Base-by-base conservation (phyloP, 495 filamentous ascomycete genomes). In the Hypoxylon subgilvum region DNA sequence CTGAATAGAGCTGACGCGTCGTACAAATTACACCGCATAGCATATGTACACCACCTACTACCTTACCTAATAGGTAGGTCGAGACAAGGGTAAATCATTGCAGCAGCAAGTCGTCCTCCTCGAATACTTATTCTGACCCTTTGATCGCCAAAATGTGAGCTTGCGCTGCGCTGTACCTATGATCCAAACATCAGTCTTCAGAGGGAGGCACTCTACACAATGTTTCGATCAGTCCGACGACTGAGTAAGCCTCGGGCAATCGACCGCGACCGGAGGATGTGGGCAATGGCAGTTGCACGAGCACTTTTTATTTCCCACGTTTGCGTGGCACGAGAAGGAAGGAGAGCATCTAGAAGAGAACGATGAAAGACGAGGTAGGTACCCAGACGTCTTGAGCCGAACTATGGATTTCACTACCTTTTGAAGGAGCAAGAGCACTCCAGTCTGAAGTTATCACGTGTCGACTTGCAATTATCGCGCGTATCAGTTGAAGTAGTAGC, bases 61-160 rank as follows among this genome's bases (percentile, higher is more conserved):
- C 58, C 58, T 62, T 55, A 62, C 58, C 32, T 56, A 36, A 25
- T 0, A 43, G 59, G 52, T 53, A 57, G 34, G 52, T 56, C 54
- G 32, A 28, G 51, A 17, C n/a, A 21, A 6, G 21, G 27, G n/a
- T 47, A 28, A 13, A 61, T 42, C 43, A 55, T 17, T 35, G 4
- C 43, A 19, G 30, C 32, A 38, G 22, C 3, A 16, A 2, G 4
- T 16, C 13, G 22, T 13, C 14, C n/a, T 22, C 12, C 45, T 40
- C 31, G 21, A 51, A 13, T 25, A 23, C 7, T 36, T 19, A 31
- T 25, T 44, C 31, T 34, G 10, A 31, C 28, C 28, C 32, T 42
- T 17, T 35, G 39, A 46, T 27, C 12, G 30, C 31, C 19, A 46
- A 25, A 41, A 7, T 46, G 25, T 14, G 48, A n/a, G 13, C n/a